Conservation (phyloP, 495 filamentous ascomycete genomes). For the Aspergillus haitiensis region DNA sequence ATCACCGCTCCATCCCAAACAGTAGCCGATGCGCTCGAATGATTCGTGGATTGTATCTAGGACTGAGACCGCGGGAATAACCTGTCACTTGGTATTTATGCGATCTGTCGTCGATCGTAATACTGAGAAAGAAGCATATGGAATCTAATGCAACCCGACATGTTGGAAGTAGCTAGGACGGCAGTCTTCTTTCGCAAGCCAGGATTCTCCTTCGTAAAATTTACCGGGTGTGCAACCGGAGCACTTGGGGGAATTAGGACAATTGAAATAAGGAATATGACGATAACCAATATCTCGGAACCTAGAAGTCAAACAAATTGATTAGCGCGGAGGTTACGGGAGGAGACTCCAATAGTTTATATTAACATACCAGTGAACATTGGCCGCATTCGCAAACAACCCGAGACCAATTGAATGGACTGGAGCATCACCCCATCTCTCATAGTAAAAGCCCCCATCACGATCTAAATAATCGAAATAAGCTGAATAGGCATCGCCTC, state of each 20-base stretch:
- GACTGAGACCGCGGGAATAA: no score
- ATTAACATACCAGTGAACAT: conserved; percentile 83
- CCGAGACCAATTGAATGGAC: conserved; percentile 96
- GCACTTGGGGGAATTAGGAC: conserved; percentile 94
- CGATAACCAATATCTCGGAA: conserved; percentile 99
- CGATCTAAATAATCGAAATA: conserved; percentile 97
- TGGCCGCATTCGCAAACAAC: conserved; percentile 84
- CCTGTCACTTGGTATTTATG: no score
- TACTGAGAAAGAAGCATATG: background rate
- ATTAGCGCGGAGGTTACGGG: conserved; percentile 8
- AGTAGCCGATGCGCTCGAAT: background rate
- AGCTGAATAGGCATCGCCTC: conserved; percentile 84
- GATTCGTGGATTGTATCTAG: background rate
- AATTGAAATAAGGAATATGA: conserved; percentile 98
- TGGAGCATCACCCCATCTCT: conserved; percentile 97
- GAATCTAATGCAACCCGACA: conserved; percentile 72
- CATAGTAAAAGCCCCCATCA: conserved; percentile 97
- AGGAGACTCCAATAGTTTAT: background rate
- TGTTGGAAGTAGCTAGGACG: conserved; percentile 96
- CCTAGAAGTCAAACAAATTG: conserved; percentile 50
- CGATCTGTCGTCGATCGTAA: background rate
- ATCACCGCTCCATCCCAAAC: conserved; percentile 2
- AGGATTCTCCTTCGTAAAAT: conserved; percentile 84
- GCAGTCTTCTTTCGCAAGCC: conserved; percentile 88
- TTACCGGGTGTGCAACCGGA: conserved; percentile 80